Conservation (phyloP, 805 yeast genomes). For the Debaryomyces prosopidis region DNA sequence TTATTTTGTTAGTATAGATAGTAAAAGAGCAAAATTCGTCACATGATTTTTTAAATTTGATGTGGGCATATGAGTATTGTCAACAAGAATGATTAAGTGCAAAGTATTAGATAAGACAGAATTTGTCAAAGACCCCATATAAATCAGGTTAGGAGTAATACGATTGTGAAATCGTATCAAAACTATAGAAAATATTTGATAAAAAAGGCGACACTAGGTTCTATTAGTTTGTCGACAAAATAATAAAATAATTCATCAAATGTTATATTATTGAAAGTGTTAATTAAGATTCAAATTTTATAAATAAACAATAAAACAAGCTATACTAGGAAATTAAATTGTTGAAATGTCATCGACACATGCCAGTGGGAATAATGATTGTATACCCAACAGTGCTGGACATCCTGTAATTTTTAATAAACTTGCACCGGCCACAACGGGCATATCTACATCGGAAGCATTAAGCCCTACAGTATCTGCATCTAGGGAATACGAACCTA, state of each 20-base stretch:
- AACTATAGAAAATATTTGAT: not conserved
- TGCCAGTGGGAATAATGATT: constrained; percentile 1
- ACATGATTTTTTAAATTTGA: not conserved
- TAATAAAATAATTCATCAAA: not conserved
- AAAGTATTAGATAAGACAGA: not conserved
- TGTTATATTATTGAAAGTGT: not conserved
- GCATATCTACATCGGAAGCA: constrained; percentile 9
- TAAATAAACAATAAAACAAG: not conserved
- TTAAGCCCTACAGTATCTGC: constrained; percentile 12
- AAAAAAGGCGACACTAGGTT: not conserved
- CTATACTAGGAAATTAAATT: not conserved
- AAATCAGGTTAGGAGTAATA: no score
- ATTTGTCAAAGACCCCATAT: no score
- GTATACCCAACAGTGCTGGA: constrained; percentile 10
- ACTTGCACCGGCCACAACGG: constrained; percentile 15
- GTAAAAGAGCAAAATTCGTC: not conserved
- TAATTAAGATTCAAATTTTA: not conserved
- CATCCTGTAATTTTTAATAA: constrained; percentile 11
- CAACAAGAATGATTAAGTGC: not conserved
- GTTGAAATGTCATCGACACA: constrained; percentile 1
- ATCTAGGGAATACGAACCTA: constrained; percentile 3
- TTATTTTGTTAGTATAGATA: not conserved
- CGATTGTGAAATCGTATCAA: no score
- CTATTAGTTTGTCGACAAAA: constrained; percentile 4
- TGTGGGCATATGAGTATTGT: constrained; percentile 1